Conservation (phyloP, 1,284 basidiomycete genomes). For the Sporisorium reilianum region DNA sequence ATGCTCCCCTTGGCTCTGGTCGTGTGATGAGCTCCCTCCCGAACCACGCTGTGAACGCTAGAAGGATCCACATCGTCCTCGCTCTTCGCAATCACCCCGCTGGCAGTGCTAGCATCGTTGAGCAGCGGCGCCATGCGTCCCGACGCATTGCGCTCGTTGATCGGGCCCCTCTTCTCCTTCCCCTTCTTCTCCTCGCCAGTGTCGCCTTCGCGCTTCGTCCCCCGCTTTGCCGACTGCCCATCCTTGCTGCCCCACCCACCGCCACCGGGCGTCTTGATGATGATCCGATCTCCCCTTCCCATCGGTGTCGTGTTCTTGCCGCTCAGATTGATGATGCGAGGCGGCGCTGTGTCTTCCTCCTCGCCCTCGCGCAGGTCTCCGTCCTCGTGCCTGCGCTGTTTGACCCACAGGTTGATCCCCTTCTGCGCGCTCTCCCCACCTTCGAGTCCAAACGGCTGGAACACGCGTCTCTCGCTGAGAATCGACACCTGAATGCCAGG, state of each 20-base stretch:
- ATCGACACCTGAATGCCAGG: conserved; percentile 83
- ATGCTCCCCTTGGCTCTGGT: conserved; percentile 54
- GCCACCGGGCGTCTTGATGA: conserved; percentile 91
- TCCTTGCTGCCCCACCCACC: conserved; percentile 81
- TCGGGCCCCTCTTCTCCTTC: conserved; percentile 21
- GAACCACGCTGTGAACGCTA: conserved; percentile 22
- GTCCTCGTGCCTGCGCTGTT: conserved; percentile 78
- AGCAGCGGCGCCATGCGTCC: conserved; percentile 48
- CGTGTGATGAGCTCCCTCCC: conserved; percentile 25
- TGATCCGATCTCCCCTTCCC: conserved; percentile 82
- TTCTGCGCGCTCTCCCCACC: conserved; percentile 82
- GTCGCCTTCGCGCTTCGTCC: background rate
- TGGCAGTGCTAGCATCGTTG: conserved; percentile 28
- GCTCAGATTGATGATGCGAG: conserved; percentile 85
- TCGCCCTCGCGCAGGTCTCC: conserved; percentile 73
- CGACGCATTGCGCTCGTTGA: conserved; percentile 46
- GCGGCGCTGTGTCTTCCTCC: conserved; percentile 52
- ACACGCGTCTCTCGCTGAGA: conserved; percentile 85
- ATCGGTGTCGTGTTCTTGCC: conserved; percentile 88
- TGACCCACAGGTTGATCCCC: conserved; percentile 91
- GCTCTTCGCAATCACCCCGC: conserved; percentile 32
- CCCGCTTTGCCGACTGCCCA: background rate
- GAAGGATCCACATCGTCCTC: conserved; percentile 18
- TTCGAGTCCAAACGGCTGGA: conserved; percentile 88
- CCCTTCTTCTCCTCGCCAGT: background rate